Evolutionary conservation across 768 basidiomycete species (phyloP), one percentile per base, ranked within the genome.

Genomic region (Hydnomerulius pinastri): DNA sequence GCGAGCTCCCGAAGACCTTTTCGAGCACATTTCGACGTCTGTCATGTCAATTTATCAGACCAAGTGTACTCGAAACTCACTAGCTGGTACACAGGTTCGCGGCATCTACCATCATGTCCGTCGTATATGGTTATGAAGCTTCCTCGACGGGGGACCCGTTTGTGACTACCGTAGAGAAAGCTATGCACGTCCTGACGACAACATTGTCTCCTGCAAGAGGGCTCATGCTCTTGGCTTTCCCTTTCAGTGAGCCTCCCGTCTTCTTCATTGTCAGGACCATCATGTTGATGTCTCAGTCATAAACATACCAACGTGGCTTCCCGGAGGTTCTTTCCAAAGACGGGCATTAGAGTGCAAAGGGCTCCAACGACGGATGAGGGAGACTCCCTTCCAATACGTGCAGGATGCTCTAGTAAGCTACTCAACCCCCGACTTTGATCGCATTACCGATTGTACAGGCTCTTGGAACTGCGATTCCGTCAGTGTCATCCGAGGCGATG

Each of bases 61-160:
- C 23, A 20, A 15, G n/a, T 20, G 7, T 13, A 8, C 28, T 11
- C 12, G 28, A n/a, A n/a, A n/a, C 12, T n/a, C 8, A 20, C 12
- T 21, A 12, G 6, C 17, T 40, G 21, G 30, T 30, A 15, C n/a
- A 33, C 32, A 52, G 55, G 4, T 45, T 37, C 48, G 40, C 55
- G 38, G 36, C 58, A 58, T 50, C 71, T 58, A 65, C 72, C 43
- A 57, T 65, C 27, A 41, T 58, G 17, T 25, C 35, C 23, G 24
- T 27, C 36, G 28, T 51, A 39, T 56, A 61, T 9, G 52, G 46
- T 13, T 53, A 53, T 24, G 52, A 53, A 13, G 28, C 42, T n/a
- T n/a, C n/a, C n/a, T n/a, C n/a, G n/a, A n/a, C n/a, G n/a, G n/a
- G n/a, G n/a, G n/a, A n/a, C n/a, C n/a, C n/a, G n/a, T n/a, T n/a